These are phyloP conservation scores for Theobroma grandiflorum DNA, from an alignment of 441 rosid genomes.

Conservation along the genomic window DNA sequence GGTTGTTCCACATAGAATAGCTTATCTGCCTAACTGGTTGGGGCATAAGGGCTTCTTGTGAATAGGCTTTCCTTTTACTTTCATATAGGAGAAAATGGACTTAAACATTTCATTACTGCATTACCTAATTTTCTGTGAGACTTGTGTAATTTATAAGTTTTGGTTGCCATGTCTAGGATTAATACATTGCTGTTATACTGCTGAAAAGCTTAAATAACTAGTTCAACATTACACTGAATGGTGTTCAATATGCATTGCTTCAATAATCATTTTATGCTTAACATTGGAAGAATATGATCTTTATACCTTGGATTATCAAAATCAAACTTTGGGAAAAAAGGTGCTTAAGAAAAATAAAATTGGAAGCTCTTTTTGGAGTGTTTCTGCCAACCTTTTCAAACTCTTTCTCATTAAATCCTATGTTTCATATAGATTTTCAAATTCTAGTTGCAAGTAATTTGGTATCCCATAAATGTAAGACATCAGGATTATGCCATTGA, in stretches of 20 bases:
- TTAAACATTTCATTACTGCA: not conserved
- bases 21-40: not conserved
- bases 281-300: conserved; percentile 3
- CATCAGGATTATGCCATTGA: not conserved
- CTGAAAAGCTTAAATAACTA: conserved; percentile 7
- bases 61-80: not conserved
- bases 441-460: conserved; percentile 11
- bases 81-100: not conserved
- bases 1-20: not conserved
- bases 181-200: not conserved
- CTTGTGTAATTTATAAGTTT: not conserved
- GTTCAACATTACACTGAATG: not conserved
- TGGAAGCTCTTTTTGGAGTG: not conserved
- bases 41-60: not conserved
- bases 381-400: not conserved
- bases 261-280: not conserved
- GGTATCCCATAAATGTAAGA: not conserved
- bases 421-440: not conserved
- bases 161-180: not conserved
- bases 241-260: not conserved
- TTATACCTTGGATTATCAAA: not conserved
- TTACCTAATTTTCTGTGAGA: not conserved
- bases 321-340: not conserved
- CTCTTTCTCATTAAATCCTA: not conserved
- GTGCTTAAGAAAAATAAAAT: not conserved